These are phyloP conservation scores for Hymenoscyphus linearis DNA, from an alignment of 2,329 filamentous ascomycete species.

Conservation along the genomic window DNA sequence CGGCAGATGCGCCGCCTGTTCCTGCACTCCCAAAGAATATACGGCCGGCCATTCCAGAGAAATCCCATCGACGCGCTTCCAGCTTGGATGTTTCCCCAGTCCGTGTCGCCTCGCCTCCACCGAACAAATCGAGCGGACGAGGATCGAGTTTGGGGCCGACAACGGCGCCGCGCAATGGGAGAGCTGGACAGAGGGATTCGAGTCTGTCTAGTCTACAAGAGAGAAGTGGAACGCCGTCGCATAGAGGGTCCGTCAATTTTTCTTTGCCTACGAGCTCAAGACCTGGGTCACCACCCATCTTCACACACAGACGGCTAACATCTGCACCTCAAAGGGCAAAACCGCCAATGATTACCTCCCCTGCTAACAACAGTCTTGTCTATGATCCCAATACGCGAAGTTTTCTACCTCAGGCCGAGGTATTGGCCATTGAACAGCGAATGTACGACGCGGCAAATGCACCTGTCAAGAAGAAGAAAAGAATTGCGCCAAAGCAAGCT, in stretches of 20 bases:
- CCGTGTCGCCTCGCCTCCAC: constrained; percentile 30
- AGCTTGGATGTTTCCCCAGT: constrained; percentile 36
- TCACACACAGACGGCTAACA: constrained; percentile 30
- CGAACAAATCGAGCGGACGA: constrained; percentile 25
- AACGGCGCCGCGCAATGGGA: constrained; percentile 16
- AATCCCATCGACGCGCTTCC: constrained; percentile 27
- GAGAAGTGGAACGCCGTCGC: constrained; percentile 38
- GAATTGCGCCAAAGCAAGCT: constrained; percentile 27
- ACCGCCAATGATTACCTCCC: constrained; percentile 23
- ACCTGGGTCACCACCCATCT: constrained; percentile 27
- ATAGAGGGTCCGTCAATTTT: constrained; percentile 45
- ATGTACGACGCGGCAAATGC: constrained; percentile 36
- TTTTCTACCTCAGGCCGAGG: constrained; percentile 47
- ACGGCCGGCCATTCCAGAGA: constrained; percentile 20
- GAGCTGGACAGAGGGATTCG: constrained; percentile 22
- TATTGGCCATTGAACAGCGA: constrained; percentile 40
- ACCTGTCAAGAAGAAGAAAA: constrained; percentile 38
- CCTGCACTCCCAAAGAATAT: constrained; percentile 61
- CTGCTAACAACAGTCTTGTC: constrained; percentile 44
- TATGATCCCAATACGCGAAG: constrained; percentile 63
- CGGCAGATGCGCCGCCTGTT: constrained; percentile 62
- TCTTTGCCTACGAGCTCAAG: constrained; percentile 43
- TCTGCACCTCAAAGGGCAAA: constrained; percentile 27
- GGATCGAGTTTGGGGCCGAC: constrained; percentile 29
- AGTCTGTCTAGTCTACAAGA: constrained; percentile 35